Conservation (phyloP, 768 basidiomycete genomes). For the Ramaria sp. region DNA sequence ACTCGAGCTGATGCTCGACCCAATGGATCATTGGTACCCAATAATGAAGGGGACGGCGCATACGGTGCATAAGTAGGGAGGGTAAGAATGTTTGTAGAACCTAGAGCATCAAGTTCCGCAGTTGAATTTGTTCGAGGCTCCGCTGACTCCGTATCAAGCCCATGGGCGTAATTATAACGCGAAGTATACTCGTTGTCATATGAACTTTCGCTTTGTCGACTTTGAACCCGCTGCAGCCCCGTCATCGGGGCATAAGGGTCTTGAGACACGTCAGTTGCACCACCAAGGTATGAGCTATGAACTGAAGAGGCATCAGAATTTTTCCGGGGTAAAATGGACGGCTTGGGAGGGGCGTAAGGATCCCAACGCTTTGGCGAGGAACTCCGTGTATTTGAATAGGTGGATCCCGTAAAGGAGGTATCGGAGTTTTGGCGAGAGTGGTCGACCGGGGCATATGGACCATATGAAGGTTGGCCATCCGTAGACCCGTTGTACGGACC, state of each 20-base stretch:
- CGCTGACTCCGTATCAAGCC: background rate
- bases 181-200: background rate
- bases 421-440: conserved; percentile 14
- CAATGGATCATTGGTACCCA: conserved; percentile 76
- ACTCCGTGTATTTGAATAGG: background rate
- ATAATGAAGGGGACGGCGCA: conserved; percentile 74
- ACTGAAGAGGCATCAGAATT: background rate
- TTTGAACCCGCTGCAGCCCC: background rate
- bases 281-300: background rate
- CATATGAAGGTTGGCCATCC: conserved; percentile 18
- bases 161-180: background rate
- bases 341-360: background rate
- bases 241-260: background rate
- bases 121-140: background rate
- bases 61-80: conserved; percentile 44
- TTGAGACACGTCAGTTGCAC: background rate
- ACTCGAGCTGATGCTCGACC: conserved; percentile 61
- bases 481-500: background rate
- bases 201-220: background rate
- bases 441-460: conserved; percentile 19
- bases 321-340: background rate
- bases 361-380: background rate
- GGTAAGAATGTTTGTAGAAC: conserved; percentile 14
- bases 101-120: background rate
- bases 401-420: conserved; percentile 24